These are phyloP conservation scores for Acer saccharum DNA, from an alignment of 345 rosid species.

Conservation along the genomic window DNA sequence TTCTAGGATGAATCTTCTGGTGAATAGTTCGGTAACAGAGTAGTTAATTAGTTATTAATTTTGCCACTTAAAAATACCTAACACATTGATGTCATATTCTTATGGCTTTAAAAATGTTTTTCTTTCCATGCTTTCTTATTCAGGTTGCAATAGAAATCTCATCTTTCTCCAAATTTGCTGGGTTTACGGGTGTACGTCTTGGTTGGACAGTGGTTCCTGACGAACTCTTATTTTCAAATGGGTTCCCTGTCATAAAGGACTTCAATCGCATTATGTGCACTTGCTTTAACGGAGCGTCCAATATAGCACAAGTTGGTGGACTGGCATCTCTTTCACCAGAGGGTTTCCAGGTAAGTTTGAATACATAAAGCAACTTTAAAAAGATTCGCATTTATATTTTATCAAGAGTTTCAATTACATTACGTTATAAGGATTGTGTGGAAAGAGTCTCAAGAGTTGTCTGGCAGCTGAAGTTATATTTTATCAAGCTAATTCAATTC, in stretches of 20 bases:
- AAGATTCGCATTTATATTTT: background rate
- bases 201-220: slow-evolving; percentile 90
- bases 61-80: background rate
- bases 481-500: no score
- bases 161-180: slow-evolving; percentile 87
- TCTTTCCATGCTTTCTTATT: background rate
- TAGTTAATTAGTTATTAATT: background rate
- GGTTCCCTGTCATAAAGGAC: slow-evolving; percentile 68
- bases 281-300: slow-evolving; percentile 87
- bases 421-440: no score
- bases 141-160: slow-evolving; percentile 90
- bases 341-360: slow-evolving; percentile 35
- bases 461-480: no score
- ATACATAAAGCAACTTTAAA: background rate
- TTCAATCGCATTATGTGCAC: slow-evolving; percentile 76
- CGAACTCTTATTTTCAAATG: slow-evolving; percentile 67
- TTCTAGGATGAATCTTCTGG: background rate
- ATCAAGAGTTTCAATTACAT: no score
- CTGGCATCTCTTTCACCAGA: slow-evolving; percentile 66
- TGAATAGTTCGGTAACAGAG: background rate
- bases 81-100: background rate
- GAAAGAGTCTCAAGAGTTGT: no score
- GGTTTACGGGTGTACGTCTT: slow-evolving; percentile 88
- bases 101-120: background rate
- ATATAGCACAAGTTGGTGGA: slow-evolving; percentile 81